A percentile compares a stretch with the other conserved stretches of the same genome.
Evolutionary conservation across 2,329 filamentous ascomycete species (phyloP).

Genomic region (Bertia moriformis): DNA sequence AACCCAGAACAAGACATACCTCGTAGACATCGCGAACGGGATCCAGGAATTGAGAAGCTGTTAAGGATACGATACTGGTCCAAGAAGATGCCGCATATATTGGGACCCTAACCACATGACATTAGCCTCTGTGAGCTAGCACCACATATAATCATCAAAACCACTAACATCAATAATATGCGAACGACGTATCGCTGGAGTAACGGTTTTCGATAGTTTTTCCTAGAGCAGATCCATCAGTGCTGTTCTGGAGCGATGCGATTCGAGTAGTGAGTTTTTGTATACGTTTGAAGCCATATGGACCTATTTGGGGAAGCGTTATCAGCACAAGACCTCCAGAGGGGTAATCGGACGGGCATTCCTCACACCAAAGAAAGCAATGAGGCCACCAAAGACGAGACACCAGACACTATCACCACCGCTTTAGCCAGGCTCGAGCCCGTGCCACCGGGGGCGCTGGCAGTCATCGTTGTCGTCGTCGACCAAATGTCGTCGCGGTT

Average conservation of each 20-base stretch:
- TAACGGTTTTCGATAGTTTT: constrained; percentile 96
- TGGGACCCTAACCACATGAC: constrained; percentile 51
- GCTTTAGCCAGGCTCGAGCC: constrained; percentile 69
- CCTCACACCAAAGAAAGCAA: constrained; percentile 69
- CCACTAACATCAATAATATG: constrained; percentile 73
- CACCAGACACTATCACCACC: constrained; percentile 69
- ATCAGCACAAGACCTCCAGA: not conserved
- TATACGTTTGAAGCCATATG: constrained; percentile 85
- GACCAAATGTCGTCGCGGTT: not conserved
- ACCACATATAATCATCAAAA: no score
- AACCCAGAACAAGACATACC: constrained; percentile 24
- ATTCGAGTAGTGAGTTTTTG: no score
- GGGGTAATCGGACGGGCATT: constrained; percentile 1
- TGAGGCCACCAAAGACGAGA: constrained; percentile 70
- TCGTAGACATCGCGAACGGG: constrained; percentile 95
- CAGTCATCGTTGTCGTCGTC: not conserved
- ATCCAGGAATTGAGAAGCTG: constrained; percentile 72
- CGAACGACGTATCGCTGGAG: constrained; percentile 95
- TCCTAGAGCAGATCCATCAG: constrained; percentile 29
- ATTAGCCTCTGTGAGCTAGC: not conserved
- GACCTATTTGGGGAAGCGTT: constrained; percentile 39
- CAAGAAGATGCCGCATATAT: constrained; percentile 92
- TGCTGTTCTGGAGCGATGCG: no score
- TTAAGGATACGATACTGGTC: constrained; percentile 79
- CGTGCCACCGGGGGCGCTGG: constrained; percentile 48